Conservation (phyloP, 768 basidiomycete genomes). For the Xerocomus spinulosus region DNA sequence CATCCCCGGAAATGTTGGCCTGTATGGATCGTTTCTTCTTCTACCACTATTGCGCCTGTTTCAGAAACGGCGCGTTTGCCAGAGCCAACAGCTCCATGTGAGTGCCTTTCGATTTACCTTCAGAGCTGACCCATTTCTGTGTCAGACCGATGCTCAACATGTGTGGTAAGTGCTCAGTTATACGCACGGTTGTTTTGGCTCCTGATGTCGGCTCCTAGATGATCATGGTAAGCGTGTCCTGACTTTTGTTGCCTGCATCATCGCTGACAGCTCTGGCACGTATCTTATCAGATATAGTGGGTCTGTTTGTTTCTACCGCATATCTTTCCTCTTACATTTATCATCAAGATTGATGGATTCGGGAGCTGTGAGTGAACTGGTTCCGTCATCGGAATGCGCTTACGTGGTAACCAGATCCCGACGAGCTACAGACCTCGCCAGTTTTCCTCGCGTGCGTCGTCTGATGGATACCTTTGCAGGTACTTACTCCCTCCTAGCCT, state of each 20-base stretch:
- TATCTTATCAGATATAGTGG: slow-evolving; percentile 42
- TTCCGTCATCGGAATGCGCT: background rate
- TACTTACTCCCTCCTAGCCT: slow-evolving; percentile 44
- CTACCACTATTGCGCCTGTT: slow-evolving; percentile 84
- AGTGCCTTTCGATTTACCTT: slow-evolving; percentile 21
- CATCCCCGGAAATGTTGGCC: slow-evolving; percentile 66
- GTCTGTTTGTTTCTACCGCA: slow-evolving; percentile 13
- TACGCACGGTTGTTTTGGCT: background rate
- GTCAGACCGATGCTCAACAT: slow-evolving; percentile 84
- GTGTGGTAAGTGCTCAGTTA: slow-evolving; percentile 50
- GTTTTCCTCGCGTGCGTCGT: slow-evolving; percentile 61
- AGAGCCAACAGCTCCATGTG: slow-evolving; percentile 88
- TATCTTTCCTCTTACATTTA: background rate
- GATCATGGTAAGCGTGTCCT: slow-evolving; percentile 60
- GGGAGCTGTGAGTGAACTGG: slow-evolving; percentile 61
- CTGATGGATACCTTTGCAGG: background rate
- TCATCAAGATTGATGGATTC: slow-evolving; percentile 67
- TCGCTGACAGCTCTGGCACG: slow-evolving; percentile 3
- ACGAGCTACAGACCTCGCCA: slow-evolving; percentile 67
- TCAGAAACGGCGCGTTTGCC: slow-evolving; percentile 86
- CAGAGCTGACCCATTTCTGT: slow-evolving; percentile 1
- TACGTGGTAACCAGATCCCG: slow-evolving; percentile 55
- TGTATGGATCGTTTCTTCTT: slow-evolving; percentile 88
- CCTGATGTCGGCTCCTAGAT: slow-evolving; percentile 39
- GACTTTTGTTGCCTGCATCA: background rate